A percentile compares a stretch with the other conserved stretches of the same genome.
Evolutionary conservation across 805 yeast species (phyloP).

Genomic region (Komagataella mondaviorum): DNA sequence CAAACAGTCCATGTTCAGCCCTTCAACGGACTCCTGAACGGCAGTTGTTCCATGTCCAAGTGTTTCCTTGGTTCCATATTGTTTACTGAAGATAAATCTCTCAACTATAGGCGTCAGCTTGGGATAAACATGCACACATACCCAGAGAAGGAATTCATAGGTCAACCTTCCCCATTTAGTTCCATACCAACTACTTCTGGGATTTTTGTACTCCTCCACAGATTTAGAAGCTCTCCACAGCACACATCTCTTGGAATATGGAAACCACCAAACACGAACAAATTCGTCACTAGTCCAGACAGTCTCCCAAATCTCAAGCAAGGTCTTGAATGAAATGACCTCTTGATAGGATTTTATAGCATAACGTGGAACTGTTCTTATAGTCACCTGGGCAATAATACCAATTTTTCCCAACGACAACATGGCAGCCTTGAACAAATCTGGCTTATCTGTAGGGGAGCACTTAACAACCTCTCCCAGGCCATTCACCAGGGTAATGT

Average conservation of each 20-base stretch:
- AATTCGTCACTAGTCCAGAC: slow-evolving; percentile 87
- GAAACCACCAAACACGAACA: slow-evolving; percentile 96
- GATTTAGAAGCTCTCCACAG: slow-evolving; percentile 86
- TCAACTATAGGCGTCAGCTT: slow-evolving; percentile 77
- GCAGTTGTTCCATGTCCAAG: slow-evolving; percentile 43
- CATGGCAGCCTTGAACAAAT: slow-evolving; percentile 68
- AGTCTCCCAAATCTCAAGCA: slow-evolving; percentile 59
- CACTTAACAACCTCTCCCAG: slow-evolving; percentile 60
- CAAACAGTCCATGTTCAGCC: slow-evolving; percentile 89
- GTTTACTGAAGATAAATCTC: slow-evolving; percentile 71
- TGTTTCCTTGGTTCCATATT: slow-evolving; percentile 67
- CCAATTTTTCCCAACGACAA: slow-evolving; percentile 89
- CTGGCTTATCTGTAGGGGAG: slow-evolving; percentile 47
- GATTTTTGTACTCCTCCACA: slow-evolving; percentile 43
- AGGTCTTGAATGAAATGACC: slow-evolving; percentile 62
- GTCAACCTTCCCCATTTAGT: slow-evolving; percentile 64
- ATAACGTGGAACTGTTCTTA: slow-evolving; percentile 75
- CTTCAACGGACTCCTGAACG: slow-evolving; percentile 73
- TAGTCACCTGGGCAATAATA: slow-evolving; percentile 70
- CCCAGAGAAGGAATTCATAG: slow-evolving; percentile 69
- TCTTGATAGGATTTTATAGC: slow-evolving; percentile 73
- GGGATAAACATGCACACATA: slow-evolving; percentile 63
- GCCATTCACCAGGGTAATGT: slow-evolving; percentile 61
- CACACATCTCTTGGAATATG: slow-evolving; percentile 75
- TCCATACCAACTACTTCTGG: slow-evolving; percentile 78